These are phyloP conservation scores for Scheffersomyces titani DNA, from an alignment of 1,139 yeast species.

Conservation along the genomic window DNA sequence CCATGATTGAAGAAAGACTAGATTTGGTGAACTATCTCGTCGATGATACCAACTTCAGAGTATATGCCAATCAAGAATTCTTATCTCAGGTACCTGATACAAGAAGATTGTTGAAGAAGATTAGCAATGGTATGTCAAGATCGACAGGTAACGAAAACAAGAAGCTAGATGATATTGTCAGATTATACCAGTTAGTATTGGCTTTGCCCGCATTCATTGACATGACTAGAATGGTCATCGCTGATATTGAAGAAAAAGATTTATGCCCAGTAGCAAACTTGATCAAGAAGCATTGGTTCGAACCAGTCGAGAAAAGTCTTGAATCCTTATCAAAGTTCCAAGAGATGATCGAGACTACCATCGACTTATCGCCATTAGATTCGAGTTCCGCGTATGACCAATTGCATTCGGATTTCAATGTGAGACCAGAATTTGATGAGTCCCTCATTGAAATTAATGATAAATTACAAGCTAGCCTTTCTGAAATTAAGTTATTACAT, in stretches of 20 bases:
- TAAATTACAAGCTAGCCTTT: constrained; percentile 55
- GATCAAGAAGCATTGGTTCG: constrained; percentile 55
- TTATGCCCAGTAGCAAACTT: constrained; percentile 26
- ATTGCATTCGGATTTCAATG: constrained; percentile 65
- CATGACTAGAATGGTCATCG: constrained; percentile 44
- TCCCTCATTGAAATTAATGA: constrained; percentile 61
- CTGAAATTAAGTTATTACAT: constrained; percentile 62
- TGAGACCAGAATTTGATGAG: constrained; percentile 88
- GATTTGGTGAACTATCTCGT: constrained; percentile 68
- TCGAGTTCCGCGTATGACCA: constrained; percentile 41
- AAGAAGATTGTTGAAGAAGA: constrained; percentile 68
- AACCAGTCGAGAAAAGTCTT: constrained; percentile 52
- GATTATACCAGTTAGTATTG: constrained; percentile 77
- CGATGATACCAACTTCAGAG: constrained; percentile 69
- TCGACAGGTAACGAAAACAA: constrained; percentile 40
- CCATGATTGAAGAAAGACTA: constrained; percentile 67
- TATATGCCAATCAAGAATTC: constrained; percentile 65
- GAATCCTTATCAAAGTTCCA: constrained; percentile 64
- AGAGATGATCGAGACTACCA: constrained; percentile 88
- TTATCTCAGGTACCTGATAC: constrained; percentile 81
- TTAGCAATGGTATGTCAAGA: constrained; percentile 43
- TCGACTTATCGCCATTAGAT: constrained; percentile 81
- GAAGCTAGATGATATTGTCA: constrained; percentile 83
- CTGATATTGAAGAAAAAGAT: constrained; percentile 18
- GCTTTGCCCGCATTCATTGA: constrained; percentile 68